Percentiles rank a stretch among this genome's conserved stretches.
phyloP scores from a whole-genome alignment of 345 rosid species.

The Lumnitzera racemosa region DNA sequence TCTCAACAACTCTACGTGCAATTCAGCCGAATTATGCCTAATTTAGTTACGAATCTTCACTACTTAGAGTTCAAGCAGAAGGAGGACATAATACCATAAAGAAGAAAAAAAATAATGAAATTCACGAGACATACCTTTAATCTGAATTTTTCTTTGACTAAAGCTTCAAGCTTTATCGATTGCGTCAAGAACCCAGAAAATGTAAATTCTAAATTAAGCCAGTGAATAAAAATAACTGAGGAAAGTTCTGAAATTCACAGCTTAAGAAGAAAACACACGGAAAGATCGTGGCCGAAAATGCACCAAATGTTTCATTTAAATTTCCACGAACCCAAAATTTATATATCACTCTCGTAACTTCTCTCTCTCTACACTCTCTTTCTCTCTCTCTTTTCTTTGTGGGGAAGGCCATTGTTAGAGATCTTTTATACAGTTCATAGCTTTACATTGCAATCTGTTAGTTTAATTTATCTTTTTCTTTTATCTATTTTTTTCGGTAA shows the following conservation, averaged over 20 bases:
- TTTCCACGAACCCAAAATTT: neutral
- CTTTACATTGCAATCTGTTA: slow-evolving; percentile 20
- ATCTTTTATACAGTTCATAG: slow-evolving; percentile 28
- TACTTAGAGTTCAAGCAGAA: no score
- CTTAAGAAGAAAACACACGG: neutral
- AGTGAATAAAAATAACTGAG: slow-evolving; percentile 24
- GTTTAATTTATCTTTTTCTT: neutral
- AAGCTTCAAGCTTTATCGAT: slow-evolving; percentile 4
- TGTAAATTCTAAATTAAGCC: neutral
- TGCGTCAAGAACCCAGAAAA: slow-evolving; percentile 7
- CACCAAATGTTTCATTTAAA: neutral
- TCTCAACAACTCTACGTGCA: neutral
- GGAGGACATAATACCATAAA: no score
- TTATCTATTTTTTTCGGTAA: neutral
- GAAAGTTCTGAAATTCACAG: slow-evolving; percentile 12
- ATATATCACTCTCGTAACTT: slow-evolving; percentile 13
- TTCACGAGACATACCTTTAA: slow-evolving; percentile 22
- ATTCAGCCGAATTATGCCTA: slow-evolving; percentile 7
- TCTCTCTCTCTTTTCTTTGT: slow-evolving; percentile 9
- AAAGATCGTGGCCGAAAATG: neutral
- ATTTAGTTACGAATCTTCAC: neutral
- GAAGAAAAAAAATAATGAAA: neutral
- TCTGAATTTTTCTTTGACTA: slow-evolving; percentile 16
- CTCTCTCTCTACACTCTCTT: slow-evolving; percentile 12
- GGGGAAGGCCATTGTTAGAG: slow-evolving; percentile 19